Evolutionary conservation across 1,284 basidiomycete genomes (phyloP).

Genomic region (Apiotrichum sp.): DNA sequence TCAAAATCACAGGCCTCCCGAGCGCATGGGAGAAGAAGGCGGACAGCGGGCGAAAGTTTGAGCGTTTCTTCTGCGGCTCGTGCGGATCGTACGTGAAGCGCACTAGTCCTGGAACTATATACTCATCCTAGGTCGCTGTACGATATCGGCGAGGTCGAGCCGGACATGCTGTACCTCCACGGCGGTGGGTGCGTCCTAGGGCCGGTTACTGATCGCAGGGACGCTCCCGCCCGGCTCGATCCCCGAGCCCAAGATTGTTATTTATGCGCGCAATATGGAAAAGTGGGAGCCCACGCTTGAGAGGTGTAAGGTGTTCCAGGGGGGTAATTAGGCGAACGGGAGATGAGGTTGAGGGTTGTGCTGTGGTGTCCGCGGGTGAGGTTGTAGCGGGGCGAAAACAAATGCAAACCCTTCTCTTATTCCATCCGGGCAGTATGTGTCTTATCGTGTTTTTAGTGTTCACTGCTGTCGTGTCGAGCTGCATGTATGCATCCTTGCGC

Average conservation of each 20-base stretch:
- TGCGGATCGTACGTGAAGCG: neutral
- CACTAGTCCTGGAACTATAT: too few species aligned
- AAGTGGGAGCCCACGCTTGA: neutral
- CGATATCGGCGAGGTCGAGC: neutral
- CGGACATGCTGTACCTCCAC: neutral
- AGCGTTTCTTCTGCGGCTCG: neutral
- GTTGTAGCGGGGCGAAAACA: too few species aligned
- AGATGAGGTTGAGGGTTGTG: too few species aligned
- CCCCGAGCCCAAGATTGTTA: neutral
- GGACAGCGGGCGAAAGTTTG: neutral
- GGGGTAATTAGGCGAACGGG: neutral
- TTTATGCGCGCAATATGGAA: neutral
- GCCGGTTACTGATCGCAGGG: neutral
- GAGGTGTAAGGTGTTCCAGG: neutral
- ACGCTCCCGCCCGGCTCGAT: neutral
- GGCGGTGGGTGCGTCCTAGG: neutral
- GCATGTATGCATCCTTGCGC: too few species aligned
- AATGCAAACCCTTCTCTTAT: too few species aligned
- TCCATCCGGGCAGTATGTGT: too few species aligned
- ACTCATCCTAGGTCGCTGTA: neutral
- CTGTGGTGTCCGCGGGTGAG: too few species aligned
- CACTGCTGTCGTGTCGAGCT: too few species aligned
- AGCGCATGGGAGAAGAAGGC: neutral
- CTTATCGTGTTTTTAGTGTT: too few species aligned
- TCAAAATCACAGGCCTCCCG: neutral